Evolutionary conservation across 768 basidiomycete species (phyloP), one percentile per base, ranked within the genome.

Genomic region (Chlorophyllum brunneum): DNA sequence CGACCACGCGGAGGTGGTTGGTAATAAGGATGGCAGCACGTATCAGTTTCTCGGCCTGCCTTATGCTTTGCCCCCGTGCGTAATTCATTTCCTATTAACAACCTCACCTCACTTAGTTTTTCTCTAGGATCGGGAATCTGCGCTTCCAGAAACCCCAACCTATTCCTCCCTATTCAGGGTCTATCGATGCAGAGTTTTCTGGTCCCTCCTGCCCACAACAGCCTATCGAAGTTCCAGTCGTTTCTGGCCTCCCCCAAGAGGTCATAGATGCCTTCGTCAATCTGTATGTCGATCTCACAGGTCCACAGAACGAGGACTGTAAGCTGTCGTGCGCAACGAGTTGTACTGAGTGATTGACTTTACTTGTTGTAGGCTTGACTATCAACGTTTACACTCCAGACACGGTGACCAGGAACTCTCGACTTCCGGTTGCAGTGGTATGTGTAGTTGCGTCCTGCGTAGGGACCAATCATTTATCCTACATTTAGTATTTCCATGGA

Each of bases 391-490:
- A 79, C 33, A 72, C 68, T 42, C 80, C 82, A 4, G 60, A 62
- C 1, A 61, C 54, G 34, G 68, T 74, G 1, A 72, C 69, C 0
- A 45, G 73, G 1, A 59, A 56, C 0, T 72, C 73, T 4, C 75
- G 75, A 44, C 64, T 82, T 2, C 82, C 82, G 1, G 78, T 84
- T 5, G 65, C 78, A 22, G 77, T 74, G 24, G 81, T 81, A 61
- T 36, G 78, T 68, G n/a, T n/a, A n/a, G n/a, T n/a, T n/a, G n/a
- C n/a, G n/a, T 24, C 34, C 33, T 16, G 15, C 18, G 40, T 22
- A n/a, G n/a, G n/a, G n/a, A n/a, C 18, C 40, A 15, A 7, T n/a
- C 15, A 11, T 11, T 20, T 31, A 26, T 43, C 3, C 36, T 24
- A 6, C 40, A 42, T 1, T 34, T 43, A 78, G 76, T 80, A 76